Conservation (phyloP, 805 yeast genomes). For the Candida parachauliodes region DNA sequence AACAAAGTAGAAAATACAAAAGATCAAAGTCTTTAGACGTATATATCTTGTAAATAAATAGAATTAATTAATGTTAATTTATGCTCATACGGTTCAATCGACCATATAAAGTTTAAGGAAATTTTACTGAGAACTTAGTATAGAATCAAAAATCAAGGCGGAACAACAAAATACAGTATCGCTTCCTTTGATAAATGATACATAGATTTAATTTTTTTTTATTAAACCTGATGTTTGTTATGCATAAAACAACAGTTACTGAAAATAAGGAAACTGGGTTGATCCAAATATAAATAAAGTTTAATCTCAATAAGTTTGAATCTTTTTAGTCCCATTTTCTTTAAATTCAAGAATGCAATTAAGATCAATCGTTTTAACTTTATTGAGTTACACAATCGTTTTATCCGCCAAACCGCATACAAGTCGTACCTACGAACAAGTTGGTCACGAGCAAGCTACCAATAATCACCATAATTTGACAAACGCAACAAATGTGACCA, state of each 20-base stretch:
- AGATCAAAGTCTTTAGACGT: background rate
- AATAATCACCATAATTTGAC: background rate
- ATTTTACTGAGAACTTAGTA: too few species aligned
- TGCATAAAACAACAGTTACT: background rate
- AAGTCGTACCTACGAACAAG: background rate
- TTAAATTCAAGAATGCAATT: constrained; percentile 4
- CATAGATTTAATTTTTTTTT: background rate
- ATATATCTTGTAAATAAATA: constrained; percentile 4
- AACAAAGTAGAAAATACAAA: background rate
- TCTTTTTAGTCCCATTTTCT: background rate
- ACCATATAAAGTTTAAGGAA: too few species aligned
- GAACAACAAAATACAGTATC: too few species aligned
- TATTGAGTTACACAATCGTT: constrained; percentile 1
- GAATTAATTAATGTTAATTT: too few species aligned
- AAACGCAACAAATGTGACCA: constrained; percentile 6
- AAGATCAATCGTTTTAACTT: constrained; percentile 4
- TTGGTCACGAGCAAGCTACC: background rate
- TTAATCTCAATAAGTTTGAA: background rate
- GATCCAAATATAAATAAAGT: constrained; percentile 1
- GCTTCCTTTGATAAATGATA: too few species aligned
- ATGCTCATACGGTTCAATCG: too few species aligned
- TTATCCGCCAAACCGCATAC: background rate
- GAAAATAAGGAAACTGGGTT: constrained; percentile 1
- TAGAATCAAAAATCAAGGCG: too few species aligned
- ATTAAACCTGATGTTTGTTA: too few species aligned